A percentile compares a stretch with the other conserved stretches of the same genome.
Conservation (phyloP, 2,329 filamentous ascomycete species). For the Aspergillus tamarii region DNA sequence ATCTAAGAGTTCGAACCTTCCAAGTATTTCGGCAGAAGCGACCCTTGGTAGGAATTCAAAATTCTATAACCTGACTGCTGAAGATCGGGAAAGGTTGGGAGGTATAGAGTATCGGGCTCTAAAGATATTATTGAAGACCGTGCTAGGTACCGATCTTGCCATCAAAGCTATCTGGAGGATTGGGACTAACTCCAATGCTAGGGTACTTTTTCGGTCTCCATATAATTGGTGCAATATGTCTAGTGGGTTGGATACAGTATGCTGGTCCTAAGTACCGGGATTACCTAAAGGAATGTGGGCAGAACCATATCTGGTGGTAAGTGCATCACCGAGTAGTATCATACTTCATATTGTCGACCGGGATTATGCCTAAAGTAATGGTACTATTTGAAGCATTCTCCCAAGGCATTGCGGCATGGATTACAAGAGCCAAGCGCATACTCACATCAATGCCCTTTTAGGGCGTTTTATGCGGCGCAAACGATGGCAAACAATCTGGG, state of each 20-base stretch:
- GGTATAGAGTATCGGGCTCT: constrained; percentile 58
- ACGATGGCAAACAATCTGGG: constrained; percentile 59
- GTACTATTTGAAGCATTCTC: neutral
- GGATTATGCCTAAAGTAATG: neutral
- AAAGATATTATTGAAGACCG: constrained; percentile 54
- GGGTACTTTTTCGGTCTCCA: constrained; percentile 53
- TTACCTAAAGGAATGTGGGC: constrained; percentile 44
- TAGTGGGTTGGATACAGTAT: constrained; percentile 54
- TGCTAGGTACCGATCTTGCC: constrained; percentile 35
- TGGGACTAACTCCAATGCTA: constrained; percentile 25
- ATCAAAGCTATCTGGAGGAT: neutral
- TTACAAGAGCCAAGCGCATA: neutral
- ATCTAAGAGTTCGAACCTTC: constrained; percentile 35
- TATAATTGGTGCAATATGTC: constrained; percentile 52
- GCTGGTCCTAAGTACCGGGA: constrained; percentile 46
- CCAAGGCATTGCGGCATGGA: neutral
- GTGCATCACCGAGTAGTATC: constrained; percentile 18
- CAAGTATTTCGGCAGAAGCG: constrained; percentile 47
- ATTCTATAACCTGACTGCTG: constrained; percentile 48
- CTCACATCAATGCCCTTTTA: constrained; percentile 20
- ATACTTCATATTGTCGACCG: neutral
- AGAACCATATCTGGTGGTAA: constrained; percentile 55
- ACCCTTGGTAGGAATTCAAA: constrained; percentile 53
- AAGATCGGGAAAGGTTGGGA: constrained; percentile 51
- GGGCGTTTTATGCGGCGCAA: constrained; percentile 55